Evolutionary conservation across 1,284 basidiomycete genomes (phyloP).

Genomic region (Malassezia yamatoensis): DNA sequence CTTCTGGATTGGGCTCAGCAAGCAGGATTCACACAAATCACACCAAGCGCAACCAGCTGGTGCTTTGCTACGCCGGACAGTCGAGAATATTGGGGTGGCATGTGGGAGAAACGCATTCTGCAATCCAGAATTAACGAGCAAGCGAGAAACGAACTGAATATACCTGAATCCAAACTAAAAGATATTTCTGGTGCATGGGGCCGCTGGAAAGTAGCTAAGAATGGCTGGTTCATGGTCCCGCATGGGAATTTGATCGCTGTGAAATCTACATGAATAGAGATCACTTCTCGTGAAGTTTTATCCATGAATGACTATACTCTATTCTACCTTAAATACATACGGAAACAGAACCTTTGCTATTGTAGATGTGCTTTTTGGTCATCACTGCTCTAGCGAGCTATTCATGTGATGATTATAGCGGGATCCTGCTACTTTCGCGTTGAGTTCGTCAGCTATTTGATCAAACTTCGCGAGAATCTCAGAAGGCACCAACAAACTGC

Average conservation of each 20-base stretch:
- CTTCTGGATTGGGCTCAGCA: neutral
- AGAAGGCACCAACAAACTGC: neutral
- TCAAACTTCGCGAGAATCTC: neutral
- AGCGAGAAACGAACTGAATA: neutral
- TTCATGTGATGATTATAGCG: conserved; percentile 1
- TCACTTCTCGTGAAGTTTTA: neutral
- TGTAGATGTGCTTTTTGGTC: too few species aligned
- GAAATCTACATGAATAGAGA: conserved; percentile 14
- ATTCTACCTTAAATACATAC: too few species aligned
- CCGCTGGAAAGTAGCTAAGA: neutral
- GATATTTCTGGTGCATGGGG: neutral
- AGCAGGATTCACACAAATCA: conserved; percentile 1
- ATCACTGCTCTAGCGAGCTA: neutral
- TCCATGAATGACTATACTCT: neutral
- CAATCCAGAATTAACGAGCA: neutral
- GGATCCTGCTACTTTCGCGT: neutral
- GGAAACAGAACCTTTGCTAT: too few species aligned
- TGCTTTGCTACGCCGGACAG: neutral
- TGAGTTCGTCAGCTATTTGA: neutral
- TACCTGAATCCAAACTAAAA: neutral
- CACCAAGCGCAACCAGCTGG: neutral
- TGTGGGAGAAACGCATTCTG: conserved; percentile 1
- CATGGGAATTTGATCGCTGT: neutral
- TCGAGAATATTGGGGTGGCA: conserved; percentile 1
- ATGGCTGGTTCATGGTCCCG: neutral